These are phyloP conservation scores for Globisporangium spinosum DNA, from an alignment of 352 stramenopile species.

Conservation along the genomic window DNA sequence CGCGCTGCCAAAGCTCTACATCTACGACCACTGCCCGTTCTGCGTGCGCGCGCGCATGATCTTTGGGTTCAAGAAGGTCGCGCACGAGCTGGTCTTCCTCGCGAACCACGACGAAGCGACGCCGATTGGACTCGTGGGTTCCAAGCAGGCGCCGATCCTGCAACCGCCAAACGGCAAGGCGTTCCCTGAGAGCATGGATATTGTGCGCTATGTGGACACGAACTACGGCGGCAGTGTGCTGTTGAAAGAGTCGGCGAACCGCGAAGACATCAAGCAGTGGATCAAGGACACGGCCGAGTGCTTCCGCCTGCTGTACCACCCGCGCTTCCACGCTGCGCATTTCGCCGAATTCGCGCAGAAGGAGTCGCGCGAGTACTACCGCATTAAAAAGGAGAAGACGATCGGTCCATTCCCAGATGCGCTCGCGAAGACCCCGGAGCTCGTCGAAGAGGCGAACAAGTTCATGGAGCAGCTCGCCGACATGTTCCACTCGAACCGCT, in stretches of 20 bases:
- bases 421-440: conserved; percentile 37
- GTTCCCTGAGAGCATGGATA: conserved; percentile 41
- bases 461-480: conserved; percentile 29
- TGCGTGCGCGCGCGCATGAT: conserved; percentile 45
- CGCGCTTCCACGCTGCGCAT: conserved; percentile 39
- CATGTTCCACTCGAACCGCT: conserved; percentile 40
- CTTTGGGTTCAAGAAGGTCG: conserved; percentile 39
- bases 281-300: conserved; percentile 40
- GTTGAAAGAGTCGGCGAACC: conserved; percentile 30
- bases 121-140: conserved; percentile 30
- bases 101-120: conserved; percentile 42
- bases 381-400: conserved; percentile 52
- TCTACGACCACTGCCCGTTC: conserved; percentile 50
- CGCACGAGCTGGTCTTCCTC: conserved; percentile 37
- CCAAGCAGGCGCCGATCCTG: conserved; percentile 40
- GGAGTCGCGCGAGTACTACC: conserved; percentile 48
- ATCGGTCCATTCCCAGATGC: conserved; percentile 39
- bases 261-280: conserved; percentile 44
- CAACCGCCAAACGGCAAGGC: conserved; percentile 24
- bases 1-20: conserved; percentile 35
- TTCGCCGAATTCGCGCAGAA: conserved; percentile 44
- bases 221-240: conserved; percentile 29
- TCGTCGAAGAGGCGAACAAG: conserved; percentile 34
- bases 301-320: conserved; percentile 39
- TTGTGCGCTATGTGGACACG: conserved; percentile 42